Percentiles rank a stretch among this genome's conserved stretches.
Evolutionary conservation across 2,329 filamentous ascomycete species (phyloP).

Genomic region (Cladophialophora psammophila): DNA sequence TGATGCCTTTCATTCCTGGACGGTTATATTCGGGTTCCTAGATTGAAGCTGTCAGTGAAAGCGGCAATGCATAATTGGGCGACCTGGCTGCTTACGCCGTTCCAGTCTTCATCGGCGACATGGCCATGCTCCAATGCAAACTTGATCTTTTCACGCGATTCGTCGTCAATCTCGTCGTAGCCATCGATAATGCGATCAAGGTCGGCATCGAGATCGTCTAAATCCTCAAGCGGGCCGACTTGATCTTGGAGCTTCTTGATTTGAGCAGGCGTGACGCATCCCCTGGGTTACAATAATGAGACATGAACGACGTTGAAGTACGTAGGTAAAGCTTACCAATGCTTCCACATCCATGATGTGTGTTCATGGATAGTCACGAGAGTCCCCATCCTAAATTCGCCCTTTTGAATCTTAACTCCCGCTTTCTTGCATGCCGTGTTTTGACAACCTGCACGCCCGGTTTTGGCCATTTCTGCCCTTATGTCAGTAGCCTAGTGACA

Average conservation of each 20-base stretch:
- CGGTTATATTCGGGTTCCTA: slow-evolving; percentile 79
- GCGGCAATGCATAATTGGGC: not conserved
- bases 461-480: slow-evolving; percentile 71
- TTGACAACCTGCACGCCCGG: slow-evolving; percentile 76
- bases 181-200: slow-evolving; percentile 77
- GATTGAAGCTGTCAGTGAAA: slow-evolving; percentile 22
- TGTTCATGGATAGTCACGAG: slow-evolving; percentile 70
- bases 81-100: slow-evolving; percentile 69
- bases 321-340: slow-evolving; percentile 71
- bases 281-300: slow-evolving; percentile 63
- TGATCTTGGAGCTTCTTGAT: slow-evolving; percentile 70
- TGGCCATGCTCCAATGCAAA: slow-evolving; percentile 77
- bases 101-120: slow-evolving; percentile 86
- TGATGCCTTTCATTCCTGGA: slow-evolving; percentile 71
- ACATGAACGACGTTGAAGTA: not conserved
- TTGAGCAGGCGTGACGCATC: slow-evolving; percentile 81
- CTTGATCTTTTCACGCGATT: slow-evolving; percentile 75
- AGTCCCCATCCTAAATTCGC: slow-evolving; percentile 76
- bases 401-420: slow-evolving; percentile 76
- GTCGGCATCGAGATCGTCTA: slow-evolving; percentile 42
- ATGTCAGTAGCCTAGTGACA: slow-evolving; percentile 1
- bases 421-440: slow-evolving; percentile 75
- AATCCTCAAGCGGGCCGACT: slow-evolving; percentile 57
- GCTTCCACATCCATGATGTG: slow-evolving; percentile 77
- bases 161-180: slow-evolving; percentile 75